Percentiles rank a stretch among this genome's conserved stretches.
These are phyloP conservation scores for Colletotrichum sp. DNA, from an alignment of 2,329 filamentous ascomycete genomes.

Conservation along the genomic window DNA sequence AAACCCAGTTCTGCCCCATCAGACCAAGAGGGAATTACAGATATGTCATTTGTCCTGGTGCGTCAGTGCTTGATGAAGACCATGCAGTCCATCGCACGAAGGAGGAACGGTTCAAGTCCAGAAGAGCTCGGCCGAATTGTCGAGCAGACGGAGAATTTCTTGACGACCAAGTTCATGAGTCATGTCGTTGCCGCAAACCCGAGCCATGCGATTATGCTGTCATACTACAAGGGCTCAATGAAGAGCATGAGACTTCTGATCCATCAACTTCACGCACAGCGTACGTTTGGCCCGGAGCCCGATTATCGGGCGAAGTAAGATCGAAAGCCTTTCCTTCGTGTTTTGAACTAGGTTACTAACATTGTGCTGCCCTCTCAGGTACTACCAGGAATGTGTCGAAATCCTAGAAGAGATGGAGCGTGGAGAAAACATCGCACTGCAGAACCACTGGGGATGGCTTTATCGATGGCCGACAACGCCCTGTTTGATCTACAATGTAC, in stretches of 20 bases:
- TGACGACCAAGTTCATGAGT: slow-evolving; percentile 11
- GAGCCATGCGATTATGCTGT: not conserved
- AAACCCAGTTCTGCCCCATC: slow-evolving; percentile 16
- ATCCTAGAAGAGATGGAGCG: slow-evolving; percentile 22
- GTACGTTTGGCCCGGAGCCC: not conserved
- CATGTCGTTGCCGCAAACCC: not conserved
- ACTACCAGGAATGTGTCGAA: slow-evolving; percentile 14
- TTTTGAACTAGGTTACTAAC: not conserved
- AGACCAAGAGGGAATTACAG: slow-evolving; percentile 22
- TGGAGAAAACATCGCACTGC: slow-evolving; percentile 14
- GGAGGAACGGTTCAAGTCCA: not conserved
- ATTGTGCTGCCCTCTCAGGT: not conserved
- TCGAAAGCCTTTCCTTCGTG: not conserved
- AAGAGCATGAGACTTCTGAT: slow-evolving; percentile 4
- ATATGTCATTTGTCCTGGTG: slow-evolving; percentile 23
- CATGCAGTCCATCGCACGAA: not conserved
- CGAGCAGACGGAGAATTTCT: slow-evolving; percentile 2
- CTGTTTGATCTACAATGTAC: slow-evolving; percentile 9
- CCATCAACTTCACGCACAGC: not conserved
- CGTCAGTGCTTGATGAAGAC: slow-evolving; percentile 7
- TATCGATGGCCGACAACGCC: slow-evolving; percentile 21
- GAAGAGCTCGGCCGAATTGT: slow-evolving; percentile 6
- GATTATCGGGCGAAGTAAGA: slow-evolving; percentile 1
- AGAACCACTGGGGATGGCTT: slow-evolving; percentile 21
- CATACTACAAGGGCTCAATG: not conserved